These are phyloP conservation scores for Sclerospora graminicola DNA, from an alignment of 352 stramenopile genomes.

Conservation along the genomic window DNA sequence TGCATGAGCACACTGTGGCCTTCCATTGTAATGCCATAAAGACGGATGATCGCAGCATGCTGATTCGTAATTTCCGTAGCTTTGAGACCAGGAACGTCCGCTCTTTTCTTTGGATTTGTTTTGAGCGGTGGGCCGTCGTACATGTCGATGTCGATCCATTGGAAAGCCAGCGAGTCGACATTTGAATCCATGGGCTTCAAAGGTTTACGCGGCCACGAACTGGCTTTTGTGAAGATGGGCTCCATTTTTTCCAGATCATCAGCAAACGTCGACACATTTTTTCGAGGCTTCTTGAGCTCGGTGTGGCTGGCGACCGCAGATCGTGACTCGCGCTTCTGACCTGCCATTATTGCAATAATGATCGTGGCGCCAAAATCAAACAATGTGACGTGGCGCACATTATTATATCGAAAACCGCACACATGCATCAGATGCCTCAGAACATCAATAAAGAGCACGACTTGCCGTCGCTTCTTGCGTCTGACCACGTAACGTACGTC, in stretches of 20 bases:
- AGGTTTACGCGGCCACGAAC: constrained; percentile 45
- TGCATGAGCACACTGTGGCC: constrained; percentile 95
- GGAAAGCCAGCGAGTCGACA: constrained; percentile 57
- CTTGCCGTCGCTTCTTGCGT: constrained; percentile 14
- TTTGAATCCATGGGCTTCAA: constrained; percentile 27
- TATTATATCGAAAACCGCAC: too few relatives aligned
- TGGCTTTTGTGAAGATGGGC: constrained; percentile 50
- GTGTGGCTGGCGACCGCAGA: not conserved
- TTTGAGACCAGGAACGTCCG: constrained; percentile 56
- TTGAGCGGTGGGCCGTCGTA: constrained; percentile 85
- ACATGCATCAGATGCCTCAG: too few relatives aligned
- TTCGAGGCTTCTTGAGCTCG: constrained; percentile 26
- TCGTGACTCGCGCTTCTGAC: constrained; percentile 26
- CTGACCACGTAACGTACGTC: constrained; percentile 26
- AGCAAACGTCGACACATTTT: constrained; percentile 30
- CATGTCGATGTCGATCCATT: constrained; percentile 99
- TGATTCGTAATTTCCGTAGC: constrained; percentile 88
- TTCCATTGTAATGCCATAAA: constrained; percentile 93
- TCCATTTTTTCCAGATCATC: constrained; percentile 53
- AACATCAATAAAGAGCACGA: constrained; percentile 8
- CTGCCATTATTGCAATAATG: constrained; percentile 11
- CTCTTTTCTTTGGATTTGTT: constrained; percentile 76
- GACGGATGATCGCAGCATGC: constrained; percentile 87
- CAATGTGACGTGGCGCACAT: constrained; percentile 3
- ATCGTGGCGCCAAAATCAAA: constrained; percentile 12